Percentiles rank a stretch among this genome's conserved stretches.
Evolutionary conservation across 306 rosid species (phyloP).

Genomic region (Argentina anserina): DNA sequence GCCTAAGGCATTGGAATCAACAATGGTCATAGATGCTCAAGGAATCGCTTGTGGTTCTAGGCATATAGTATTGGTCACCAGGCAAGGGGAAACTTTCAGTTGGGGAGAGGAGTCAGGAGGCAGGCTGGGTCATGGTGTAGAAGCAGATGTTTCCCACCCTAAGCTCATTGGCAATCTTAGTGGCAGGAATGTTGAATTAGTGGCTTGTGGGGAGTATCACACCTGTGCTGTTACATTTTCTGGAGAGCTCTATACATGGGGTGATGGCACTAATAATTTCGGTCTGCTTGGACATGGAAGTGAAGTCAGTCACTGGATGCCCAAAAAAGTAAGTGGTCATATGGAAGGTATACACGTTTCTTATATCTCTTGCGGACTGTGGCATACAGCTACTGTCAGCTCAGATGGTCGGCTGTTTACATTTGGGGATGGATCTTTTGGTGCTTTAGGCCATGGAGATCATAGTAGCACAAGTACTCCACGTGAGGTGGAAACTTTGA

Average conservation of each 20-base stretch:
- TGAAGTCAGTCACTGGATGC: constrained; percentile 83
- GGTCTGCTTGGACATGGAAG: constrained; percentile 87
- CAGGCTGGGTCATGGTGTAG: constrained; percentile 94
- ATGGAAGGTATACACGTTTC: constrained; percentile 72
- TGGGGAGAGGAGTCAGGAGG: constrained; percentile 99
- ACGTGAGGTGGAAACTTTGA: constrained; percentile 71
- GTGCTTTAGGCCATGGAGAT: constrained; percentile 96
- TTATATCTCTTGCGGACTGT: constrained; percentile 85
- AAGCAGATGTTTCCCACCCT: constrained; percentile 76
- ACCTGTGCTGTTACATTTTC: constrained; percentile 85
- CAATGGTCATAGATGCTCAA: constrained; percentile 79
- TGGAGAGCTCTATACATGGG: constrained; percentile 98
- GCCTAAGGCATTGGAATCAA: constrained; percentile 87
- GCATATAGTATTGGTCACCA: constrained; percentile 80
- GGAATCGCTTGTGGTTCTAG: constrained; percentile 79
- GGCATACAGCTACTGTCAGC: constrained; percentile 92
- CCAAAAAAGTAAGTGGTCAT: constrained; percentile 67
- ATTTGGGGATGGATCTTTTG: constrained; percentile 97
- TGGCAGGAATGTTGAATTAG: constrained; percentile 69
- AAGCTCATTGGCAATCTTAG: constrained; percentile 62
- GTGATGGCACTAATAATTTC: constrained; percentile 68
- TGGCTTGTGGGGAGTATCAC: constrained; percentile 94
- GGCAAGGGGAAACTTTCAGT: constrained; percentile 88
- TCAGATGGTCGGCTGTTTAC: constrained; percentile 88
- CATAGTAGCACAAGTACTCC: constrained; percentile 57